These are phyloP conservation scores for Triticum monococcum DNA, from an alignment of 176 grass and related monocot genomes.

Conservation along the genomic window DNA sequence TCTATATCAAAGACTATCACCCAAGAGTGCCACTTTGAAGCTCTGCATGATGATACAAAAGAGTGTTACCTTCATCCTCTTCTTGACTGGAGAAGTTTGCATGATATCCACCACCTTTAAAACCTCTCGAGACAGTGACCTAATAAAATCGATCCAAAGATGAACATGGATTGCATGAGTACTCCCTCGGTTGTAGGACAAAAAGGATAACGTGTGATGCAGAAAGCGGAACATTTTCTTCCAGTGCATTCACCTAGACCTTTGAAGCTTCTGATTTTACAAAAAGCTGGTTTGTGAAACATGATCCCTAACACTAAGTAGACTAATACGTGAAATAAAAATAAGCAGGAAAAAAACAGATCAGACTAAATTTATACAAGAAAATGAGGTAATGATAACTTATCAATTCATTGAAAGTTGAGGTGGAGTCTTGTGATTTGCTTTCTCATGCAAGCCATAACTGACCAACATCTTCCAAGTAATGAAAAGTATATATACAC, in stretches of 20 bases:
- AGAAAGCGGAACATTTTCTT: not conserved
- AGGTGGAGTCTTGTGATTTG: not conserved
- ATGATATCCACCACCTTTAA: not conserved
- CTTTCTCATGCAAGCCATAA: conserved; percentile 2
- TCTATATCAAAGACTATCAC: not conserved
- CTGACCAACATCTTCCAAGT: conserved; percentile 22
- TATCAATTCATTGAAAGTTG: not conserved
- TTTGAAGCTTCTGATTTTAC: not conserved
- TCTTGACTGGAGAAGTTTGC: conserved; percentile 10
- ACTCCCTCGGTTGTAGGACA: not conserved
- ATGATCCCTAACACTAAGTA: not conserved
- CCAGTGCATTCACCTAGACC: not conserved
- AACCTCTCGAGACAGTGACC: not conserved
- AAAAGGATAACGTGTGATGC: not conserved
- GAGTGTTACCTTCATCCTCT: not conserved
- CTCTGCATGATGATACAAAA: not conserved
- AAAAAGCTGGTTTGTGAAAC: not conserved
- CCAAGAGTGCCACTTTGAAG: not conserved
- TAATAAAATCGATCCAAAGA: conserved; percentile 27
- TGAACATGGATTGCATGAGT: not conserved
- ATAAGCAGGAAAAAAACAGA: conserved; percentile 12
- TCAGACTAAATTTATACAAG: not conserved
- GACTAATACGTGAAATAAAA: not conserved
- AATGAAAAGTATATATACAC: not conserved
- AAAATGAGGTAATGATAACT: not conserved